Base-by-base conservation (phyloP, 2,329 filamentous ascomycete genomes). In the Cladophialophora carrionii region DNA sequence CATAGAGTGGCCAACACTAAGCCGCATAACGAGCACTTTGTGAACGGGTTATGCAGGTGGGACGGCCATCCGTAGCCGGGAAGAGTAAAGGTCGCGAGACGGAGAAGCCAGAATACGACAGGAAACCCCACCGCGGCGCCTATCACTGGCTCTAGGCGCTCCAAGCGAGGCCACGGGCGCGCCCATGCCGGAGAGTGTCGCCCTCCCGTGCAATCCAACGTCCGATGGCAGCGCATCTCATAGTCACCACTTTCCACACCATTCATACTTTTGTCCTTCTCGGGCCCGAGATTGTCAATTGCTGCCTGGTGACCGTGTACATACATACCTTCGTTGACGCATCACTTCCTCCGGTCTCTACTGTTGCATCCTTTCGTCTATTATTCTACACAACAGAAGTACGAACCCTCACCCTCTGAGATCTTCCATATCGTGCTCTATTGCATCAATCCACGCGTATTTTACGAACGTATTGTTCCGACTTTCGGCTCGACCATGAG, bases 211-310 rank as follows among this genome's bases (percentile, higher is more conserved):
- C 24, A 20, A 51, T 57, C 54, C n/a, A 57, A 20, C 14, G 8
- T 55, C 26, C 52, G 31, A 55, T 34, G 26, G 26, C 56, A 31
- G 22, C 29, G n/a, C 43, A 49, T 51, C 48, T 24, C 20, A 14
- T 17, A 51, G 48, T 51, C 48, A 51, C 48, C 48, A 51, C 48
- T 51, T 51, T 51, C 8, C 31, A 31, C 12, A 31, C 12, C 8
- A n/a, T 34, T 52, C n/a, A 53, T 61, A 20, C 32, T 26, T 37
- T 53, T 52, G 14, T 32, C 49, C 24, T 55, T 55, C 34, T 61
- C 59, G 59, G 59, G 51, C 59, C 59, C 59, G 59, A 61, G 59
- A 61, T 55, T 55, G 24, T 61, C 20, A 48, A n/a, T 34, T 32
- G 51, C 29, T 61, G 59, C 59, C 59, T 55, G 48, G n/a, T 26